phyloP scores from a whole-genome alignment of 192 early-diverging fungal species.

The Coemansia sp. region DNA sequence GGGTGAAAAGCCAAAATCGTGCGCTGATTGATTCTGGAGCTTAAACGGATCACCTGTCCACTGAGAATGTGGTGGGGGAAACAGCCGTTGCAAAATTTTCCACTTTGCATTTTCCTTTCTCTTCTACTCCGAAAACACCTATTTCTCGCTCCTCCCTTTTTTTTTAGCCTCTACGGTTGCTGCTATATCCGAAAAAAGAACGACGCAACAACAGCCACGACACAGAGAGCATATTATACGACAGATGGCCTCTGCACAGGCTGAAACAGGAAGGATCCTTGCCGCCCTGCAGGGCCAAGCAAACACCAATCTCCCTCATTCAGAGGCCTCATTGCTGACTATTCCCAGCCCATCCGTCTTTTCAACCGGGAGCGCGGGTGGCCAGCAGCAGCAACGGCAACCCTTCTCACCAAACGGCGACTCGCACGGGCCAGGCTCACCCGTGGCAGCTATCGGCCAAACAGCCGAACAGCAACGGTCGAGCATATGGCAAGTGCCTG shows the following conservation, averaged over 20 bases:
- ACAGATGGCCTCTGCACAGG: background rate
- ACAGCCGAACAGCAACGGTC: conserved; percentile 6
- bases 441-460: background rate
- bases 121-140: too few species aligned
- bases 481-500: conserved; percentile 33
- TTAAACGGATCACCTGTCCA: background rate
- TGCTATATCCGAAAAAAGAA: background rate
- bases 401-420: background rate
- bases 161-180: background rate
- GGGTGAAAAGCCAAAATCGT: background rate
- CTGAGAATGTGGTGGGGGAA: background rate
- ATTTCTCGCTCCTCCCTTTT: too few species aligned
- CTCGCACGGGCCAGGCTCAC: background rate
- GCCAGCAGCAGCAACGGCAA: background rate
- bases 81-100: too few species aligned
- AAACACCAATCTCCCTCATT: background rate
- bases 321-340: background rate
- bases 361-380: background rate
- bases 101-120: background rate
- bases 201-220: background rate
- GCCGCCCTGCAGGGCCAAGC: background rate
- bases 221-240: background rate
- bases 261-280: conserved; percentile 7
- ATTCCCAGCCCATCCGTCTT: background rate
- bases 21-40: background rate